Percentiles rank a stretch among this genome's conserved stretches.
phyloP scores from a whole-genome alignment of 208 protist species.

The Naegleria lovaniensis region DNA sequence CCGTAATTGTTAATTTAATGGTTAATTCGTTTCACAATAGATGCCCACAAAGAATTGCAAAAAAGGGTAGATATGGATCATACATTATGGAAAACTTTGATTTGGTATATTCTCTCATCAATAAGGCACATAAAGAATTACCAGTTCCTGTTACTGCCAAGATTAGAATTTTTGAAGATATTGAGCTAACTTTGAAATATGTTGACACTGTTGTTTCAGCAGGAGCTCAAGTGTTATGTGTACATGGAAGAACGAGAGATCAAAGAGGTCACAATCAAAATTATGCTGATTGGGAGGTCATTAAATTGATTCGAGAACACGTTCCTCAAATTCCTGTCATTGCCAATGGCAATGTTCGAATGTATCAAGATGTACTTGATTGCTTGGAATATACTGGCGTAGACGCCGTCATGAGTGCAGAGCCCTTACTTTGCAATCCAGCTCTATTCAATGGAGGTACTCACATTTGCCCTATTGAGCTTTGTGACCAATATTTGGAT shows the following conservation, averaged over 20 bases:
- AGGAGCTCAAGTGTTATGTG: slow-evolving; percentile 62
- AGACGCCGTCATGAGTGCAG: slow-evolving; percentile 76
- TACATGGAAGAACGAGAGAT: slow-evolving; percentile 73
- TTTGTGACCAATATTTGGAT: not conserved
- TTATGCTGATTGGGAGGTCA: slow-evolving; percentile 60
- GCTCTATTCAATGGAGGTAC: slow-evolving; percentile 48
- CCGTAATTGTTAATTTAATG: no score
- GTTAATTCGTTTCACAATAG: slow-evolving; percentile 63
- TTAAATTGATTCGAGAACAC: slow-evolving; percentile 51
- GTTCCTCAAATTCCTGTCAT: slow-evolving; percentile 63
- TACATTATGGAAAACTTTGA: slow-evolving; percentile 59
- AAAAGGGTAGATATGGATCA: slow-evolving; percentile 74
- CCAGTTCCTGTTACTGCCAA: slow-evolving; percentile 78
- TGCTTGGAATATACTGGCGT: slow-evolving; percentile 50
- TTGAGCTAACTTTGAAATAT: slow-evolving; percentile 68
- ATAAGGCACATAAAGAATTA: slow-evolving; percentile 37
- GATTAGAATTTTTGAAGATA: slow-evolving; percentile 76
- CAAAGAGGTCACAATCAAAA: slow-evolving; percentile 59
- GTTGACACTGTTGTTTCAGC: slow-evolving; percentile 69
- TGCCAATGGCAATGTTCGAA: slow-evolving; percentile 73
- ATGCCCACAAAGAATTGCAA: slow-evolving; percentile 82
- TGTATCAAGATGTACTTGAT: slow-evolving; percentile 56
- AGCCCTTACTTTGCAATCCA: slow-evolving; percentile 73
- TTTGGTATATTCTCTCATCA: not conserved
- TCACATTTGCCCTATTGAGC: not conserved